Conservation (phyloP, 495 filamentous ascomycete genomes). For the Oidiodendron maius region DNA sequence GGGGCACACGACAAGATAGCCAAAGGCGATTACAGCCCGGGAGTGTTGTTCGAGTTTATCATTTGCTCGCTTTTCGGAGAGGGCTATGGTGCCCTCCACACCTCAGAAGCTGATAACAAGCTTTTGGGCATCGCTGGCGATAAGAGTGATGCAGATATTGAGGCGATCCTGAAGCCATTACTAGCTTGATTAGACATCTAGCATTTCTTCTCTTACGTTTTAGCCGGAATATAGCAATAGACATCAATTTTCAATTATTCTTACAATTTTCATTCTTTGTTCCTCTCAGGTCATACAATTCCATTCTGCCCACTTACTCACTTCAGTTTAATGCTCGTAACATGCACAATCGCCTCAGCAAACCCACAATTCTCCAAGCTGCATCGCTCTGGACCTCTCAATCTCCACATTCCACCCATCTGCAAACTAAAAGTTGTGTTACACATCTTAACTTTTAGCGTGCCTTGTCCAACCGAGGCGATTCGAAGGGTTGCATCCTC, state of each 20-base stretch:
- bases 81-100: slow-evolving; percentile 30
- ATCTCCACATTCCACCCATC: slow-evolving; percentile 9
- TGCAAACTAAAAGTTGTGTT: background rate
- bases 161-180: slow-evolving; percentile 16
- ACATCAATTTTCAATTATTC: too few relatives aligned
- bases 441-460: slow-evolving; percentile 1
- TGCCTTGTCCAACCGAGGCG: slow-evolving; percentile 3
- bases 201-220: too few relatives aligned
- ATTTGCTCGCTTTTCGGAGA: slow-evolving; percentile 37
- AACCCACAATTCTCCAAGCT: background rate
- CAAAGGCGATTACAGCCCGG: slow-evolving; percentile 15
- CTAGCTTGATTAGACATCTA: too few relatives aligned
- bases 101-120: slow-evolving; percentile 29
- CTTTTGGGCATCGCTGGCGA: slow-evolving; percentile 28
- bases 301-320: too few relatives aligned
- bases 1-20: slow-evolving; percentile 17
- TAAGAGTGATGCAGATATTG: slow-evolving; percentile 22
- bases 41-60: background rate
- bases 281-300: too few relatives aligned
- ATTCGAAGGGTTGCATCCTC: slow-evolving; percentile 2
- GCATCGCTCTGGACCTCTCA: slow-evolving; percentile 10
- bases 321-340: background rate
- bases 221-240: too few relatives aligned
- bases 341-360: background rate
- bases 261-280: too few relatives aligned